Evolutionary conservation across 176 grass and related monocot genomes (phyloP), one percentile per base, ranked within the genome.

Genomic region (Saccharum officinarum): DNA sequence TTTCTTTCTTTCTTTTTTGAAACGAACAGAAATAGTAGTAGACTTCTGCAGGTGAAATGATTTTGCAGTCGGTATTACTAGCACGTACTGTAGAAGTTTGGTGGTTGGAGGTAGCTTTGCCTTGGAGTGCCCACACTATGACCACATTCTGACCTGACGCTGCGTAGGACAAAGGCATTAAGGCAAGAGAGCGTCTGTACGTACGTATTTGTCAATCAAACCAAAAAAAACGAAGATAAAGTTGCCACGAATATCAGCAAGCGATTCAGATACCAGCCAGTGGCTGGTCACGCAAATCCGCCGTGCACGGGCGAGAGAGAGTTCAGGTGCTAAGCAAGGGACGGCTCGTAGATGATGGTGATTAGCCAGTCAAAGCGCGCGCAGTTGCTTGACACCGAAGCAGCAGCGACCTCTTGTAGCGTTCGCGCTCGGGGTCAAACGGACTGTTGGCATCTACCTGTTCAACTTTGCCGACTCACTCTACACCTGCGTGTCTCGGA

Each of bases 381-480:
- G 10, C 13, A 7, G 63, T 54, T 67, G 25, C 66, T 75, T 83
- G 37, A 47, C 45, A 78, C 67, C 20, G 50, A 65, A 71, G 84
- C 67, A 59, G 36, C 61, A 61, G 9, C 67, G n/a, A 59, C 22
- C 55, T 36, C 55, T 36, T 22, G 20, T 26, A 26, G 65, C 46
- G 26, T 18, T 3, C 1, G 42, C 22, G 36, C 62, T 26, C 10
- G 20, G 84, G 71, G 42, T 82, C 83, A 86, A 66, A 86, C 1
- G 37, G 66, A 1, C 12, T 86, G 79, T 78, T 83, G 40, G 34
- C 55, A 79, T 90, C 79, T 69, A 73, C 84, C 45, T 23, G 57
- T 59, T 79, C 84, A 67, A 86, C 88, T 3, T 74, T 86, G 67
- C 37, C 59, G 75, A 41, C 73, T 78, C 83, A 45, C 28, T 28